These are phyloP conservation scores for Graphilbum ipis-grandicollis DNA, from an alignment of 2,329 filamentous ascomycete species.

Conservation along the genomic window DNA sequence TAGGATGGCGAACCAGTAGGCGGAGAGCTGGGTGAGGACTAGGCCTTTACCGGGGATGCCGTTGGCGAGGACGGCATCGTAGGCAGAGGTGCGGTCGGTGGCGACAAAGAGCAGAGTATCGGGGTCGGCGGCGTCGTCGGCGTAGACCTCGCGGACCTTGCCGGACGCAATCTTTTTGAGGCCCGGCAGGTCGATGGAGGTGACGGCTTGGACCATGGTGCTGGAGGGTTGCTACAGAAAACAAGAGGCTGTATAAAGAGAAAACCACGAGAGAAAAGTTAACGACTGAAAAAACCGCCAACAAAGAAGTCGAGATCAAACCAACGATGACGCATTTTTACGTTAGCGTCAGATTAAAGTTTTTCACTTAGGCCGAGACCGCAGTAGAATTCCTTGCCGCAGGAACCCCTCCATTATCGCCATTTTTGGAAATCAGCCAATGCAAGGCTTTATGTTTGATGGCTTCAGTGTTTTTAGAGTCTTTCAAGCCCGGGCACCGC, in stretches of 20 bases:
- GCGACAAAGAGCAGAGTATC: conserved; percentile 16
- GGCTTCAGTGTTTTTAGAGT: no score
- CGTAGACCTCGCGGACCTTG: conserved; percentile 15
- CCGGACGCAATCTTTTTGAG: conserved; percentile 16
- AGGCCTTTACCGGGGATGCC: conserved; percentile 35
- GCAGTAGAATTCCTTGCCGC: no score
- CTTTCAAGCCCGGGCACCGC: no score
- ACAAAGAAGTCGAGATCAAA: no score
- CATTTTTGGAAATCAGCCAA: no score
- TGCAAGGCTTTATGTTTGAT: no score
- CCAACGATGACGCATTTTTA: no score
- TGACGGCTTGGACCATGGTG: conserved; percentile 9
- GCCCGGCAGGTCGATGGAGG: conserved; percentile 13
- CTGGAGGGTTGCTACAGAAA: neutral
- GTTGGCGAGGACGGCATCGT: conserved; percentile 79
- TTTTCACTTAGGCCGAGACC: no score
- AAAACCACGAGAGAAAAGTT: no score
- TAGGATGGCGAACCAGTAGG: conserved; percentile 37
- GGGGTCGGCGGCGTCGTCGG: conserved; percentile 7
- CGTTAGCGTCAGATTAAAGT: no score
- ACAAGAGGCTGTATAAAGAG: neutral
- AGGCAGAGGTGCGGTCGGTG: conserved; percentile 80
- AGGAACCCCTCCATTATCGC: no score
- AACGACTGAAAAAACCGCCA: no score
- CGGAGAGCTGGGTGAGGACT: conserved; percentile 27